These are phyloP conservation scores for Protomyces arabidopsidicola DNA, from an alignment of 1,139 yeast genomes.

Conservation along the genomic window DNA sequence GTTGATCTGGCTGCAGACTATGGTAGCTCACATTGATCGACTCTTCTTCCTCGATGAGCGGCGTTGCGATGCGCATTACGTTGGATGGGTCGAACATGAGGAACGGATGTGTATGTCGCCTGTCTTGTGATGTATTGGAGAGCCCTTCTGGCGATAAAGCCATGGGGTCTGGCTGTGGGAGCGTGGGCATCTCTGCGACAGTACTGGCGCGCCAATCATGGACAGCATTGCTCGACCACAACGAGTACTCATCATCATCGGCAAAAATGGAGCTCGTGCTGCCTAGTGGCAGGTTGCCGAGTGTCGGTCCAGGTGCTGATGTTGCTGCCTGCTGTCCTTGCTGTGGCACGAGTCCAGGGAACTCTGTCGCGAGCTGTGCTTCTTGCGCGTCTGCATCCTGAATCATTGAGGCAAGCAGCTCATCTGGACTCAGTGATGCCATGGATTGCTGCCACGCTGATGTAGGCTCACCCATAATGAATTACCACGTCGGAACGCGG, in stretches of 20 bases:
- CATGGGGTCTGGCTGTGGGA: neutral
- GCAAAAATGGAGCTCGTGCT: neutral
- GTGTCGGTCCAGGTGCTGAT: neutral
- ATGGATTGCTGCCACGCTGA: neutral
- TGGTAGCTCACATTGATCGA: neutral
- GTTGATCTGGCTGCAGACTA: neutral
- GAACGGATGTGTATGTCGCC: neutral
- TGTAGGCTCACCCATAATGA: neutral
- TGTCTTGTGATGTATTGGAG: neutral
- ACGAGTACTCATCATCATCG: neutral
- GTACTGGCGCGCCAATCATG: neutral
- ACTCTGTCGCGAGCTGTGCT: neutral
- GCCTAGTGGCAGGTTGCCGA: neutral
- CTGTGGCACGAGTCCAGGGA: neutral
- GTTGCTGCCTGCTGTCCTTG: neutral
- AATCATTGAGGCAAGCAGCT: neutral
- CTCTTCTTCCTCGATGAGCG: neutral
- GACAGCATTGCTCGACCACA: neutral
- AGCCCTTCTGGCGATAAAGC: neutral
- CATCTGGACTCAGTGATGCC: neutral
- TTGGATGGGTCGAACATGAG: neutral
- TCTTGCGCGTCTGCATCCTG: neutral
- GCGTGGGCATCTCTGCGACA: neutral
- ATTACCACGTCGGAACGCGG: neutral
- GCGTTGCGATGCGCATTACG: neutral